Percentiles rank a stretch among this genome's conserved stretches.
phyloP scores from a whole-genome alignment of 2,329 filamentous ascomycete genomes.

The Colletotrichum sp. region DNA sequence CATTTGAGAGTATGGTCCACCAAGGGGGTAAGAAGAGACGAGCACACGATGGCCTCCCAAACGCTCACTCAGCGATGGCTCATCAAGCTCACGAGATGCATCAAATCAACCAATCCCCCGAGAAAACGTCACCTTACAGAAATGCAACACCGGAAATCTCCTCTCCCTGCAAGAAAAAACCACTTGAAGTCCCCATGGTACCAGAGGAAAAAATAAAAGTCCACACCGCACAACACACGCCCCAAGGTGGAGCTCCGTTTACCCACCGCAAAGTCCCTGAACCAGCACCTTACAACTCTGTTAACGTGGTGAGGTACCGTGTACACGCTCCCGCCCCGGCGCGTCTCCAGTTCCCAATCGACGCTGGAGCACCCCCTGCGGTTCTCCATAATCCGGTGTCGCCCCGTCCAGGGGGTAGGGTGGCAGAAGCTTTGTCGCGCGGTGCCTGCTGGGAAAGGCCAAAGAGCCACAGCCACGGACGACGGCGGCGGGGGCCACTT shows the following conservation, averaged over 20 bases:
- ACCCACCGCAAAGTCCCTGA: conserved; percentile 7
- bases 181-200: background rate
- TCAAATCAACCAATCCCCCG: background rate
- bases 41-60: background rate
- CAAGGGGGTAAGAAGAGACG: background rate
- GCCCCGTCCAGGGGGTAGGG: conserved; percentile 5
- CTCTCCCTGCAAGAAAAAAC: background rate
- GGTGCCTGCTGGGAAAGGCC: background rate
- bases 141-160: background rate
- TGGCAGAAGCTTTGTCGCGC: background rate
- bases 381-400: conserved; percentile 18
- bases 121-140: background rate
- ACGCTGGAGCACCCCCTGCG: conserved; percentile 5
- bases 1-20: conserved; percentile 2
- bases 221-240: conserved; percentile 1
- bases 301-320: background rate
- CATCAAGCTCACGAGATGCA: background rate
- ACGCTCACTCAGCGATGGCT: background rate
- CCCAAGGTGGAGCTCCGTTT: background rate
- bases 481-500: background rate
- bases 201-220: background rate
- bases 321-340: background rate
- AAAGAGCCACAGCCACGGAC: background rate
- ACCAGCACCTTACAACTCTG: background rate
- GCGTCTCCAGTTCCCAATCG: background rate